Percentiles rank a stretch among this genome's conserved stretches.
Conservation (phyloP, 768 basidiomycete species). For the Trametes sanguinea region DNA sequence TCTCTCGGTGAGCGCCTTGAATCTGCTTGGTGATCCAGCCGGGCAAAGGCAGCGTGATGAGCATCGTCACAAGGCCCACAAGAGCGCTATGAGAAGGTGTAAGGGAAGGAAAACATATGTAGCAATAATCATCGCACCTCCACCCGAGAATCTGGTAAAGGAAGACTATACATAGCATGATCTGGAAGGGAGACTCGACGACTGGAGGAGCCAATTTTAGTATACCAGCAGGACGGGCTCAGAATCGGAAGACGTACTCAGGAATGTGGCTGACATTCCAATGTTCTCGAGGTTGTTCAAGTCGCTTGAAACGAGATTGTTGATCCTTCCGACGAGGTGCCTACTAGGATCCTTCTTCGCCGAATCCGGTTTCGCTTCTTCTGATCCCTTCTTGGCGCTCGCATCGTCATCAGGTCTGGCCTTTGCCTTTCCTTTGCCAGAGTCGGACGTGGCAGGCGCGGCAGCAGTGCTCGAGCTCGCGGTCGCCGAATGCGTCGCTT, state of each 20-base stretch:
- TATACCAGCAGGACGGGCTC: background rate
- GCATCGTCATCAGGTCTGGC: background rate
- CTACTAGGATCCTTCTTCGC: conserved; percentile 17
- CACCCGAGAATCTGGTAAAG: conserved; percentile 54
- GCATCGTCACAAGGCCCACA: conserved; percentile 43
- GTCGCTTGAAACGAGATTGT: conserved; percentile 76
- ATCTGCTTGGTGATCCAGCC: conserved; percentile 40
- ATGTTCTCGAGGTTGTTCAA: conserved; percentile 25
- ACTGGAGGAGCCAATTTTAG: conserved; percentile 19
- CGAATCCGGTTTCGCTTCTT: background rate
- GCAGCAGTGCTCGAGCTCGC: conserved; percentile 13
- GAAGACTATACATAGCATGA: conserved; percentile 41
- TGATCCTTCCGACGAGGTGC: conserved; percentile 75
- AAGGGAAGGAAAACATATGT: too few relatives aligned
- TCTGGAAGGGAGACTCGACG: conserved; percentile 35
- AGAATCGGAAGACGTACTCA: conserved; percentile 35
- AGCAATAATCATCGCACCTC: conserved; percentile 37
- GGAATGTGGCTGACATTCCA: background rate
- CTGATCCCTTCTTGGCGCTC: background rate
- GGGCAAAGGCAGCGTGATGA: conserved; percentile 45
- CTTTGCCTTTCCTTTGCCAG: conserved; percentile 7
- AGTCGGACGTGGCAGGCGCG: background rate
- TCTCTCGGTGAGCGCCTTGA: conserved; percentile 36
- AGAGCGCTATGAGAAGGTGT: conserved; percentile 30
- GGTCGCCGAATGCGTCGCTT: background rate